Conservation (phyloP, 2,329 filamentous ascomycete species). For the Chaetomium globosum region DNA sequence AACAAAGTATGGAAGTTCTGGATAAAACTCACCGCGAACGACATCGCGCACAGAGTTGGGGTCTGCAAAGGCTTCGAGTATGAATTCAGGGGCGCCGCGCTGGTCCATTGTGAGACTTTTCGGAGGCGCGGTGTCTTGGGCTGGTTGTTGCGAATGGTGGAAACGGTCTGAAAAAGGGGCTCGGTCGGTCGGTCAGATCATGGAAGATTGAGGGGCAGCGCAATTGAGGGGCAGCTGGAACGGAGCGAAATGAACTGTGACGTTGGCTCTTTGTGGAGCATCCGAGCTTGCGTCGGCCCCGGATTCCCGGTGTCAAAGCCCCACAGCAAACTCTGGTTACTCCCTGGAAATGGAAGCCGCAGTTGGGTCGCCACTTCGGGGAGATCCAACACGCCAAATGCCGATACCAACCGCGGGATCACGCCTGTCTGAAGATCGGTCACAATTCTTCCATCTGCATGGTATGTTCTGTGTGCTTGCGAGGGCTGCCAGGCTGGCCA, state of each 20-base stretch:
- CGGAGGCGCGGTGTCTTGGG: conserved; percentile 6
- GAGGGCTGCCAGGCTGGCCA: background rate
- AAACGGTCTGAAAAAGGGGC: background rate
- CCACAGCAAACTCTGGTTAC: background rate
- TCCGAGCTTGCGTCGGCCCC: conserved; percentile 14
- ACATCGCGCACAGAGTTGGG: conserved; percentile 87
- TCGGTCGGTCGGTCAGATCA: conserved; percentile 2
- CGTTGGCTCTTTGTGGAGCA: conserved; percentile 20
- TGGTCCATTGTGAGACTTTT: conserved; percentile 48
- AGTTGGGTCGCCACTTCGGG: background rate
- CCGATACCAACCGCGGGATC: conserved; percentile 14
- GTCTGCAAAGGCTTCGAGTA: conserved; percentile 91
- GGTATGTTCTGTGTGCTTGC: background rate
- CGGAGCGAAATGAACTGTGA: conserved; percentile 23
- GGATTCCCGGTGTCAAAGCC: conserved; percentile 6
- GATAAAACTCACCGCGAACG: conserved; percentile 71
- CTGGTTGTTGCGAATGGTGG: conserved; percentile 4
- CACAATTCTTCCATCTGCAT: background rate
- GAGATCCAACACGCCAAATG: background rate
- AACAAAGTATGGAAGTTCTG: conserved; percentile 6
- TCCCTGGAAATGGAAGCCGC: background rate
- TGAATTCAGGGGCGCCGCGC: conserved; percentile 76
- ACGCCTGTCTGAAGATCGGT: background rate
- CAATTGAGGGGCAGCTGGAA: conserved; percentile 26
- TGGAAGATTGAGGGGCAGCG: conserved; percentile 26